phyloP scores from a whole-genome alignment of 2,329 filamentous ascomycete genomes.

The Davidsoniella virescens region DNA sequence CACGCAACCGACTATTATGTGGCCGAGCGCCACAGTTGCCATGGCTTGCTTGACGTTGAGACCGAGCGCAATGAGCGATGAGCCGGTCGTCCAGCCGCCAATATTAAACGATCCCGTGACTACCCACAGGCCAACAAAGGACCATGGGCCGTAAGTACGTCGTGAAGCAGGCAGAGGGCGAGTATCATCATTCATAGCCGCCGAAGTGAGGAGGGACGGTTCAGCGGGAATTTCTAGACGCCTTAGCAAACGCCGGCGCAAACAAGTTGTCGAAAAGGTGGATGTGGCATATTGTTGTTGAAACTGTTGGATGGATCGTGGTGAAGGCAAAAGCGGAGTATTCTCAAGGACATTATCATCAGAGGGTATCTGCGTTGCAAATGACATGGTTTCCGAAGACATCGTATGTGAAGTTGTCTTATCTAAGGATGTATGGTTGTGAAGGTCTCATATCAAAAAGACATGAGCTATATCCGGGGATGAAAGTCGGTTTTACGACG shows the following conservation, averaged over 20 bases:
- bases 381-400: neutral
- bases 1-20: constrained; percentile 26
- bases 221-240: neutral
- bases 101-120: constrained; percentile 22
- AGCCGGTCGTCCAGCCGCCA: constrained; percentile 21
- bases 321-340: neutral
- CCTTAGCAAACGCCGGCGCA: neutral
- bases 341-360: neutral
- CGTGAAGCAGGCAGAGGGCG: constrained; percentile 18
- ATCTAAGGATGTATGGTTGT: too few species aligned
- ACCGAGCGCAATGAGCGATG: constrained; percentile 25
- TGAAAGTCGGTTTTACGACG: too few species aligned
- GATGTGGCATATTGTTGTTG: neutral
- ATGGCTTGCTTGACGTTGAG: constrained; percentile 28
- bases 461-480: too few species aligned
- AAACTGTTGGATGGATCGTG: neutral
- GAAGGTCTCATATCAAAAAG: too few species aligned
- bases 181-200: constrained; percentile 18
- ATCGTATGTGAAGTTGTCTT: too few species aligned
- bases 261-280: neutral
- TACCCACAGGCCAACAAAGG: constrained; percentile 21
- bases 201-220: neutral
- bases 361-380: neutral
- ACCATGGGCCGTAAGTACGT: constrained; percentile 20
- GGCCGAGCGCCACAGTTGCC: constrained; percentile 28